Percentiles rank a stretch among this genome's conserved stretches.
These are phyloP conservation scores for Saccharomyces hybrid DNA, from an alignment of 1,139 yeast species.

Conservation along the genomic window DNA sequence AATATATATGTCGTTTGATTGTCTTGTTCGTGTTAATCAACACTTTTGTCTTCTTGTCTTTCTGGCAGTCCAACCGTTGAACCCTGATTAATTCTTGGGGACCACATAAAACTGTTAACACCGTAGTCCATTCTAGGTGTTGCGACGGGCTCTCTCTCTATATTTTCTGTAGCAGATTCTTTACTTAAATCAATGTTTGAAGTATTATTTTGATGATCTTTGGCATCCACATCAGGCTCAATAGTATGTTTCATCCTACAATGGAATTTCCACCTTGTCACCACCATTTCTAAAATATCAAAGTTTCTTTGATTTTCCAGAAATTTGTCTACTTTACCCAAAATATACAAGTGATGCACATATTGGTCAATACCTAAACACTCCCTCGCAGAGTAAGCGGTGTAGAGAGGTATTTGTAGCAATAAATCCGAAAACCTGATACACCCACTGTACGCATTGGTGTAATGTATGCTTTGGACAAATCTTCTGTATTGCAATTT, in stretches of 20 bases:
- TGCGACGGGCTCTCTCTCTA: conserved; percentile 5
- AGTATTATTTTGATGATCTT: neutral
- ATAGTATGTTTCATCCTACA: conserved; percentile 21
- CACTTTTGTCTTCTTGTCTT: neutral
- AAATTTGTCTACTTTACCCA: conserved; percentile 53
- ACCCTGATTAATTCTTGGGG: conserved; percentile 14
- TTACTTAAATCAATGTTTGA: neutral
- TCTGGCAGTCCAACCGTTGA: neutral
- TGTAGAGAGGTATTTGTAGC: conserved; percentile 66
- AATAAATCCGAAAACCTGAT: conserved; percentile 63
- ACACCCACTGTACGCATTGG: conserved; percentile 48
- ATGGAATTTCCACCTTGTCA: conserved; percentile 48
- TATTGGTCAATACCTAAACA: conserved; percentile 70
- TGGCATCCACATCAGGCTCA: neutral
- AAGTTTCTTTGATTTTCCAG: conserved; percentile 41
- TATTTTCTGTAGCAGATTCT: neutral
- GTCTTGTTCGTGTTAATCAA: neutral
- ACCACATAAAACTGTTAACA: conserved; percentile 26
- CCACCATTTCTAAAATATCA: conserved; percentile 52
- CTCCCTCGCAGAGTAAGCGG: conserved; percentile 59
- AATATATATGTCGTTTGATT: neutral
- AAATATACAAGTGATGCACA: conserved; percentile 55
- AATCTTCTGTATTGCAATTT: conserved; percentile 49
- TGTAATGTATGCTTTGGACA: conserved; percentile 52
- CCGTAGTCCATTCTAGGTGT: conserved; percentile 26